Evolutionary conservation across 805 yeast species (phyloP), one percentile per base, ranked within the genome.

Genomic region (Kodamaea leandrae): DNA sequence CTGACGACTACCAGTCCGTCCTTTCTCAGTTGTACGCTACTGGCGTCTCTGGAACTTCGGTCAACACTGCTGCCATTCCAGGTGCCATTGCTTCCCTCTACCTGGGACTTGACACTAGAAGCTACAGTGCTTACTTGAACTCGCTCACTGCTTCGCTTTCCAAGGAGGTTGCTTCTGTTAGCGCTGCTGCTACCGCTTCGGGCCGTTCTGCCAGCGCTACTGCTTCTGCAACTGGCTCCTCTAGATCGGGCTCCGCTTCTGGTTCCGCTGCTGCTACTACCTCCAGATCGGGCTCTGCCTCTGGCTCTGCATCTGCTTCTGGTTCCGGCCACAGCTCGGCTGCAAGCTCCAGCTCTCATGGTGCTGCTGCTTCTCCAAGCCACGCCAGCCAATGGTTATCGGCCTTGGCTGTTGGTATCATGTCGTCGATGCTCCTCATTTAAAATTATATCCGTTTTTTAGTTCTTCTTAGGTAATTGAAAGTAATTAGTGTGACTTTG

Each of bases 361-460:
- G 26, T 16, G 34, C 25, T 37, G 40, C 32, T 19, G 19, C 24
- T 10, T 7, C 32, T 10, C 32, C n/a, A n/a, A n/a, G 15, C 32
- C 32, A 27, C 5, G 4, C 32, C 32, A 27, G 15, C 32, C 32
- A 27, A 4, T 27, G 32, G 32, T 27, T 27, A 17, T 27, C 32
- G 9, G 32, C 32, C 7, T 5, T 27, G 17, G 32, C 15, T 10
- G 16, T 27, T 10, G 32, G 32, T 14, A 14, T 27, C 16, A 13
- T 36, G 23, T 26, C 38, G n/a, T 36, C 38, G 9, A 23, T 36
- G 19, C 38, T 36, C 19, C 28, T 36, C 30, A 36, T 36, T 36
- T 36, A 36, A 33, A 27, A 13, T 27, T 27, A 27, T 27, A 27
- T 27, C 32, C 32, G 9, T 27, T n/a, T n/a, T n/a, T 27, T 27